Evolutionary conservation across 2,329 filamentous ascomycete genomes (phyloP).

Genomic region (Hypoxylon sp.): DNA sequence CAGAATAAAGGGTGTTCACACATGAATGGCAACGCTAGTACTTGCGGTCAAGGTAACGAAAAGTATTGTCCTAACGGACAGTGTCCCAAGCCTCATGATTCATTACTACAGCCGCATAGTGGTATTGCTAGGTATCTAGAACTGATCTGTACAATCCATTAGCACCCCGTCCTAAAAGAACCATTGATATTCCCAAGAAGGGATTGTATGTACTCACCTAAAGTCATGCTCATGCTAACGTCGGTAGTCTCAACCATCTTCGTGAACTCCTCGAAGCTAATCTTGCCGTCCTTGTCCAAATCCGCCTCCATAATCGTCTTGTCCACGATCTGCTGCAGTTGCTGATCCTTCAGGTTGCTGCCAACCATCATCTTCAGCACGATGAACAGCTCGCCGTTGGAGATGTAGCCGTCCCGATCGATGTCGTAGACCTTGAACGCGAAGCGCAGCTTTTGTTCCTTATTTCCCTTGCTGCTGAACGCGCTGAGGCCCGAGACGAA

Average conservation of each 20-base stretch:
- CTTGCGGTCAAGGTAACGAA: not conserved
- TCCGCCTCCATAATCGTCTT: slow-evolving; percentile 99
- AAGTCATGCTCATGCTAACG: slow-evolving; percentile 80
- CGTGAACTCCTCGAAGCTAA: slow-evolving; percentile 98
- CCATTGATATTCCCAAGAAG: not conserved
- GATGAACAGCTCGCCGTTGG: slow-evolving; percentile 98
- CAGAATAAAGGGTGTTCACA: not conserved
- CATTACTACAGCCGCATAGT: slow-evolving; percentile 43
- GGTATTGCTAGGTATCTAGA: slow-evolving; percentile 48
- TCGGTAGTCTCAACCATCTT: slow-evolving; percentile 98
- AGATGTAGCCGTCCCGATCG: slow-evolving; percentile 97
- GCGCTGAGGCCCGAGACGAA: slow-evolving; percentile 96
- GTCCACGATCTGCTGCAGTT: slow-evolving; percentile 99
- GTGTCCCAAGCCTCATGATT: slow-evolving; percentile 42
- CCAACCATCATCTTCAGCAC: slow-evolving; percentile 99
- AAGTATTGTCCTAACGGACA: not conserved
- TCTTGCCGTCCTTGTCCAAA: slow-evolving; percentile 94
- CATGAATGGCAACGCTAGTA: not conserved
- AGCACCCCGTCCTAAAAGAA: slow-evolving; percentile 13
- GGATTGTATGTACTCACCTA: slow-evolving; percentile 65
- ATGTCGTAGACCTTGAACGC: slow-evolving; percentile 99
- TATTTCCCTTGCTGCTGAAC: slow-evolving; percentile 98
- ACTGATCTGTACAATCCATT: slow-evolving; percentile 46
- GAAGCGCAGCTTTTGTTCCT: slow-evolving; percentile 97
- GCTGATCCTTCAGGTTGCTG: slow-evolving; percentile 98